Conservation (phyloP, 306 rosid genomes). For the Oemleria cerasiformis region DNA sequence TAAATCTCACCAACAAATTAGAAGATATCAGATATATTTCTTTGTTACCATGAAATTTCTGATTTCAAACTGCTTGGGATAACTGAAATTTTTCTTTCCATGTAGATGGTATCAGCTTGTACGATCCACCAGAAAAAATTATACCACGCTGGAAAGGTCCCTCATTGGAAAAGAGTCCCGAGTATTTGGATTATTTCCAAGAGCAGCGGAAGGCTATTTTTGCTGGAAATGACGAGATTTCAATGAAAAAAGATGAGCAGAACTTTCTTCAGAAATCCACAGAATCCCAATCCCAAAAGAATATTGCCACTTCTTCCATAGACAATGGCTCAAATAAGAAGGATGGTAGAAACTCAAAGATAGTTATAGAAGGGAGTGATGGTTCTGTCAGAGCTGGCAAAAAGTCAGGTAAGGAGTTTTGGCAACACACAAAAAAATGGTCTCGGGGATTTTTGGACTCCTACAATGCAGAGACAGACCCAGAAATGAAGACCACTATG, state of each 20-base stretch:
- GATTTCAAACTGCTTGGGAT: background rate
- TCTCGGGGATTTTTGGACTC: constrained; percentile 77
- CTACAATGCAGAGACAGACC: constrained; percentile 83
- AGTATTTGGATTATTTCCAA: constrained; percentile 51
- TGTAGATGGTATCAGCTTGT: constrained; percentile 80
- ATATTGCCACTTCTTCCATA: constrained; percentile 26
- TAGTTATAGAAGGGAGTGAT: constrained; percentile 81
- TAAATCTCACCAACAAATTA: background rate
- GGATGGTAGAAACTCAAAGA: constrained; percentile 44
- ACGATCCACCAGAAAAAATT: constrained; percentile 81
- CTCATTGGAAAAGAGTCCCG: constrained; percentile 64
- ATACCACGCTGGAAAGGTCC: constrained; percentile 96
- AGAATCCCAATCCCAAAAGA: constrained; percentile 38
- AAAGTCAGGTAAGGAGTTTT: constrained; percentile 87
- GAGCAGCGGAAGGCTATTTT: constrained; percentile 46
- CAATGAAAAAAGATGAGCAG: constrained; percentile 45
- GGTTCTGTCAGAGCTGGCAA: constrained; percentile 82
- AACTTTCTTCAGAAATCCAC: constrained; percentile 32
- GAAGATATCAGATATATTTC: background rate
- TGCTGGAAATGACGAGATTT: constrained; percentile 24
- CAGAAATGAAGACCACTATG: constrained; percentile 75
- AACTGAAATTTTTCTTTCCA: constrained; percentile 29
- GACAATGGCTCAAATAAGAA: constrained; percentile 28
- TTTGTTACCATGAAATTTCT: constrained; percentile 8
- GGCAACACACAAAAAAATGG: constrained; percentile 99